Evolutionary conservation across 352 stramenopile species (phyloP).

Genomic region (Phytopythium kandeliae): DNA sequence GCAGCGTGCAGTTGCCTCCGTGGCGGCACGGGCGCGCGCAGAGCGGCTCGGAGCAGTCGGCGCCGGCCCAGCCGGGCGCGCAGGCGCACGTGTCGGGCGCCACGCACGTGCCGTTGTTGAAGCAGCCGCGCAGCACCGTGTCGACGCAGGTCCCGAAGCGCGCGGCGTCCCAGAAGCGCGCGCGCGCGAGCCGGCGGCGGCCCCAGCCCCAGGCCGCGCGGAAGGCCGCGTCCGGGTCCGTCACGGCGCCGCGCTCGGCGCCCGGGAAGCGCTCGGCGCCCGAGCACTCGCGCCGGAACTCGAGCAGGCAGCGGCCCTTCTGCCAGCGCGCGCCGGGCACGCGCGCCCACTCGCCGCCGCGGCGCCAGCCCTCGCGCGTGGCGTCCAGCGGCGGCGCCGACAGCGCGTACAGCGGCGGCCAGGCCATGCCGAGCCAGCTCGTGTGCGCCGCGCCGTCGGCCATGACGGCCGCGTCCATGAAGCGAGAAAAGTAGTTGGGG

Average conservation of each 20-base stretch:
- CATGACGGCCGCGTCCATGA: constrained; percentile 90
- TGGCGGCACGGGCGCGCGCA: constrained; percentile 71
- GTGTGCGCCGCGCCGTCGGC: constrained; percentile 84
- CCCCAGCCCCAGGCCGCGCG: constrained; percentile 78
- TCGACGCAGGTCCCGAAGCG: constrained; percentile 85
- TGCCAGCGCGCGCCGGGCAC: constrained; percentile 71
- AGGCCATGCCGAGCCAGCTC: constrained; percentile 88
- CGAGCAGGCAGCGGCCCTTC: constrained; percentile 92
- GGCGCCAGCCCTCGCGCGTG: constrained; percentile 90
- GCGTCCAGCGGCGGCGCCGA: constrained; percentile 78
- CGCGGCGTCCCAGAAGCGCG: constrained; percentile 56
- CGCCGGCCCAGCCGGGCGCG: constrained; percentile 65
- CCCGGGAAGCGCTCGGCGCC: constrained; percentile 12
- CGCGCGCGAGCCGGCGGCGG: constrained; percentile 37
- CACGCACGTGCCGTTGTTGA: constrained; percentile 94
- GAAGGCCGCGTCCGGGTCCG: constrained; percentile 92
- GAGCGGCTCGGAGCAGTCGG: constrained; percentile 73
- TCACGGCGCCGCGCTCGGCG: constrained; percentile 35
- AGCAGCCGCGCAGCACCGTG: constrained; percentile 90
- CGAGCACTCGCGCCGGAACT: constrained; percentile 88
- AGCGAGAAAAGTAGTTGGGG: constrained; percentile 95
- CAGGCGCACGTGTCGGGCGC: constrained; percentile 84
- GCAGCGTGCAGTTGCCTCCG: constrained; percentile 90
- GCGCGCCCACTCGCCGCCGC: constrained; percentile 72
- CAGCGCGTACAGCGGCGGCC: constrained; percentile 88